Base-by-base conservation (phyloP, 768 basidiomycete genomes). In the Coprinopsis sp. region DNA sequence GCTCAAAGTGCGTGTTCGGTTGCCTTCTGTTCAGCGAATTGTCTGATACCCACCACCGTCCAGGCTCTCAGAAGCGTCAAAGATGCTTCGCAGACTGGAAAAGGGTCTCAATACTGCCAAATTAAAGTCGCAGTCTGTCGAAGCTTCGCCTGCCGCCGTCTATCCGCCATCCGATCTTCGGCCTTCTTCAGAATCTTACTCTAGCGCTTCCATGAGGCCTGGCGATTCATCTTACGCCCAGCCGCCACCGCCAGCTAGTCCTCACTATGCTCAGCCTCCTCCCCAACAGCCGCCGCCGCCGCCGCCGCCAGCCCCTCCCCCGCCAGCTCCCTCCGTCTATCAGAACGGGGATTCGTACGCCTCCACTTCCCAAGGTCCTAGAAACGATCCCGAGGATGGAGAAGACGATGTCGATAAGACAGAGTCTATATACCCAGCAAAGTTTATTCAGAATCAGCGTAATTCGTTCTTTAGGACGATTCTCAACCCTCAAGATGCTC, bases 61-160 rank as follows among this genome's bases (percentile, higher is more conserved):
- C 42, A 91, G 89, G 64, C 70, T 92, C 33, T 91, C 89, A 29
- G 90, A 91, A 61, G 87, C 87, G 37, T 91, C 90, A 30, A 91
- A 91, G 63, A 87, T 90, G 85, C 81, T 91, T 43, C 81, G 89
- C 43, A 80, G 87, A 38, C 72, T 92, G 33, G 90, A 91, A 69
- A 91, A 90, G 61, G 86, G 84, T 44, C 75, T 88, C 52, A 86
- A 82, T 62, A 79, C 69, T 29, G 84, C 85, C 28, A 89, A 88
- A 62, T 73, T 81, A 63, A 89, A 88, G 64, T 81, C 82, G 16
- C 72, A 78, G 36, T 62, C 70, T 12, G 52, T 65, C 24, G 66
- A 70, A 51, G 58, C 68, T 50, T 53, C 55, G 22, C 52, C 57
- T 24, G 60, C 66, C 43, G 55, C 63, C 49, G 59, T 67, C 46